Evolutionary conservation across 148 eudicot genomes (phyloP), one percentile per base, ranked within the genome.

Genomic region (Oxyria digyna): DNA sequence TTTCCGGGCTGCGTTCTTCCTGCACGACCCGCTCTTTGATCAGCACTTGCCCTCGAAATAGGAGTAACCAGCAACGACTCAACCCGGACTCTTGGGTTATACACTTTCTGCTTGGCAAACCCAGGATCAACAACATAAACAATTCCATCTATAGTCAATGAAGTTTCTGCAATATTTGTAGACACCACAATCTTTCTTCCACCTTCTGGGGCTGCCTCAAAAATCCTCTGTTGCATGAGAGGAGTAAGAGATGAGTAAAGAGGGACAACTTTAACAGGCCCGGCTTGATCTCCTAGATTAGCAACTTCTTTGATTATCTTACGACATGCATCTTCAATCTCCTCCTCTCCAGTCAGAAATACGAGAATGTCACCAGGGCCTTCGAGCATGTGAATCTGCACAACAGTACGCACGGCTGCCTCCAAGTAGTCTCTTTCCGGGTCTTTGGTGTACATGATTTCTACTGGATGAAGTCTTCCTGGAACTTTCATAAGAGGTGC

Each of bases 401-500:
- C 81, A 63, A 88, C 88, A 4, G 97, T 91, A 35, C 87, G 84
- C 70, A 91, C 87, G 66, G 92, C 93, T 35, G 97, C 97, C 72
- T 91, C 97, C 43, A 91, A 81, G 67, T 91, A 91, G 74, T 91
- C 96, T 63, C 89, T 85, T 72, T 89, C 92, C 27, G 97, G 96
- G 42, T 85, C 97, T 69, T 85, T 84, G 18, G 92, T 91, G 74
- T 87, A 91, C 41, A 88, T 83, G 21, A 91, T 89, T 71, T 91
- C 97, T 52, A 91, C 96, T 0, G 97, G 97, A 73, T 88, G 96
- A 70, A 88, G 91, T 73, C 97, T 81, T 54, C 97, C 97, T 41
- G 97, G 97, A 42, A 91, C 92, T 78, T 87, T 89, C 96, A 91
- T 91, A 64, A 89, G 84, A 42, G 96, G 96, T 52, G 97, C 96